Percentiles rank a stretch among this genome's conserved stretches.
Conservation (phyloP, 192 early-diverging fungal genomes). For the Coemansia furcata region DNA sequence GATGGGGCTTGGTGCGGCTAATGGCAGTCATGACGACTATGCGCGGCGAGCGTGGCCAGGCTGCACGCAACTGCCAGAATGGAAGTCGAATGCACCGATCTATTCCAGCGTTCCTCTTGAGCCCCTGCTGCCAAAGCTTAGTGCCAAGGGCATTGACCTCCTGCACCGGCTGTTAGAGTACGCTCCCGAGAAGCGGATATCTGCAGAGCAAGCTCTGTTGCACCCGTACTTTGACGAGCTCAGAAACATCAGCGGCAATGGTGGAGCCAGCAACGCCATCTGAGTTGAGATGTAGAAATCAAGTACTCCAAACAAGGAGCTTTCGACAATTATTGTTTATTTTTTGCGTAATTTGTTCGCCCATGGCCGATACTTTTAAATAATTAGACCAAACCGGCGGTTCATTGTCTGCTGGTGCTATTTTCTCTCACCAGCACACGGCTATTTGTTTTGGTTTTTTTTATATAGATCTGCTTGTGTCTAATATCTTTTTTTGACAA, state of each 20-base stretch:
- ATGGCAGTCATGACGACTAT: constrained; percentile 18
- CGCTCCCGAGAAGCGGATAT: constrained; percentile 76
- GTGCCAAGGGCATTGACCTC: constrained; percentile 81
- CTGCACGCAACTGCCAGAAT: constrained; percentile 85
- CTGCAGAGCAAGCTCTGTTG: constrained; percentile 69
- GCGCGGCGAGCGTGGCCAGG: constrained; percentile 68
- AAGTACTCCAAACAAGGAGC: background rate
- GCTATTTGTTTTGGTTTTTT: background rate
- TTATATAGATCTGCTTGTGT: background rate
- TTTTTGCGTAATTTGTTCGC: background rate
- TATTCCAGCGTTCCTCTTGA: constrained; percentile 72
- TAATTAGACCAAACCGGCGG: background rate
- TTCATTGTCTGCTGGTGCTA: background rate
- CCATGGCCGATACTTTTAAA: background rate
- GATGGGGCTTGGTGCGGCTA: background rate
- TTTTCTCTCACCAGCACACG: background rate
- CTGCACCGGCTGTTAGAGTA: constrained; percentile 72
- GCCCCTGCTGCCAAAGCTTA: constrained; percentile 78
- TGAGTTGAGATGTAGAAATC: background rate
- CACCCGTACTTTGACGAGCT: constrained; percentile 55
- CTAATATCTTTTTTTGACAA: background rate
- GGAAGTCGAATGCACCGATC: constrained; percentile 74
- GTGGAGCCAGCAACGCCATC: constrained; percentile 6
- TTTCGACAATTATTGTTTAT: background rate
- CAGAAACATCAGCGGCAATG: constrained; percentile 15